Base-by-base conservation (phyloP, 441 rosid species). In the Euphorbia celastroides region DNA sequence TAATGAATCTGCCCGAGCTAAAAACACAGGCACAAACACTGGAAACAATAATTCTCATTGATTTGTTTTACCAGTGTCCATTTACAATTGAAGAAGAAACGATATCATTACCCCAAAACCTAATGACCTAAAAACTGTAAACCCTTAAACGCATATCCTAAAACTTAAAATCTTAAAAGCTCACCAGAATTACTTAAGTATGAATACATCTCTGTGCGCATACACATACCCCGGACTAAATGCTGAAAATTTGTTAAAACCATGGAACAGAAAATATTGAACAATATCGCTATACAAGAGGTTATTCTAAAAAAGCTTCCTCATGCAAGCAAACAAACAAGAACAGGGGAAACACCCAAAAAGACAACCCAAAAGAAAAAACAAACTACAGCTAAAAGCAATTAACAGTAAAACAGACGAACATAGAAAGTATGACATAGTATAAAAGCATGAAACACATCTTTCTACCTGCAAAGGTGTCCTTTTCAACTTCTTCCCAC, bases 401-500 rank as follows among this genome's bases (percentile, higher is more conserved):
- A 60, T 58, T 50, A 66, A 23, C 17, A 66, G 14, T 2, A 58
- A 59, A 60, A 44, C 66, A 60, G 44, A 60, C 17, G n/a, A 17
- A 66, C 54, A 69, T 36, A 25, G n/a, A 7, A 42, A n/a, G 32
- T 22, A 58, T 67, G 58, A 26, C 23, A 19, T 20, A 64, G 14
- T 34, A 44, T 20, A 61, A 56, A 58, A 50, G 57, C 51, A 27
- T 41, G 65, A 72, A 51, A 71, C 65, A 64, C 25, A 62, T 52
- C 30, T 68, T 50, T 71, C 7, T 70, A 94, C 97, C 92, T 85
- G 80, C 63, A 81, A 65, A 52, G 82, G 74, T 19, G 90, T 80
- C 76, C 96, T 85, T 77, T 91, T 89, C 77, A 79, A 75, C 79
- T 94, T 94, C 80, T 91, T 94, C 82, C 97, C 97, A 72, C 96